Conservation (phyloP, 164 flowering plant genomes). For the Cinnamomum chago region DNA sequence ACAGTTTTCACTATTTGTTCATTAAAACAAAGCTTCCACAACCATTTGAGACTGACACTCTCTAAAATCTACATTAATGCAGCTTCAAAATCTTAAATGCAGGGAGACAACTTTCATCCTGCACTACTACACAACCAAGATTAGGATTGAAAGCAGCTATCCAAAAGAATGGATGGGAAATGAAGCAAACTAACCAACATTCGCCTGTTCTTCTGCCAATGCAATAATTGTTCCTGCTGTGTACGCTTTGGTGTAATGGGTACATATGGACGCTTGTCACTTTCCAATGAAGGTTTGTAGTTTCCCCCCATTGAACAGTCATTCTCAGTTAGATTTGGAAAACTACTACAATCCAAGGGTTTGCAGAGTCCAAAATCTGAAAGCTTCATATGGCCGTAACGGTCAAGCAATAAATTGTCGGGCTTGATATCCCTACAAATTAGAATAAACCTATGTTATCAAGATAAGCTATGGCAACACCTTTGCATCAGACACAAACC, state of each 20-base stretch:
- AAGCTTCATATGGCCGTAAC: conserved; percentile 44
- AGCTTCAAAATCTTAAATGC: neutral
- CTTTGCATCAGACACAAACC: too few species aligned
- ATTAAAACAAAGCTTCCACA: neutral
- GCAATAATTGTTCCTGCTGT: conserved; percentile 36
- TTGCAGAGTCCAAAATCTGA: conserved; percentile 49
- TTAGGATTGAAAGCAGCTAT: neutral
- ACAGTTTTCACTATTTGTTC: neutral
- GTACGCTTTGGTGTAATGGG: conserved; percentile 26
- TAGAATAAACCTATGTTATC: neutral
- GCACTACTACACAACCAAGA: neutral
- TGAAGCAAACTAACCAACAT: conserved; percentile 25
- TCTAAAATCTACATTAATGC: neutral
- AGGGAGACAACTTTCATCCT: neutral
- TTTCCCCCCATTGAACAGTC: conserved; percentile 26
- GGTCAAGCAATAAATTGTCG: conserved; percentile 41
- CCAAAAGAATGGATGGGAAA: neutral
- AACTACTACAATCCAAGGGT: conserved; percentile 37
- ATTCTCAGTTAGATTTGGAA: conserved; percentile 36
- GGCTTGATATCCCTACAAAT: conserved; percentile 43
- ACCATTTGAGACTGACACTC: neutral
- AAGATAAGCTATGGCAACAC: neutral
- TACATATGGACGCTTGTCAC: conserved; percentile 20
- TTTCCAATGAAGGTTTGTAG: conserved; percentile 15
- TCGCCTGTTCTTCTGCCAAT: conserved; percentile 40